Percentiles rank a stretch among this genome's conserved stretches.
phyloP scores from a whole-genome alignment of 768 basidiomycete genomes.

The Cystofilobasidium bisporidii region DNA sequence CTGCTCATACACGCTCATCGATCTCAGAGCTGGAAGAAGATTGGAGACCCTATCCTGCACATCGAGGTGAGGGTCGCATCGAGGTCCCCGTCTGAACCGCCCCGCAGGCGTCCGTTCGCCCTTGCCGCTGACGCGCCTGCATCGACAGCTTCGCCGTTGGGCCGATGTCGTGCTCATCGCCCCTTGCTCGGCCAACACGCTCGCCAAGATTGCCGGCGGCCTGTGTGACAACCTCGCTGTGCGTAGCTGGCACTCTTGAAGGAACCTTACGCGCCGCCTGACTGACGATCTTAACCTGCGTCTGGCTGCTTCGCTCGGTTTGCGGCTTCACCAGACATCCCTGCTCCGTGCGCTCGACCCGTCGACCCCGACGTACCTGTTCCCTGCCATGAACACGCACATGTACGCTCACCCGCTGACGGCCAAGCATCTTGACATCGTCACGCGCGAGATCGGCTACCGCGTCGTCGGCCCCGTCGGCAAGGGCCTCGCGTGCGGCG shows the following conservation, averaged over 20 bases:
- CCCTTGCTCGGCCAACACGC: conserved; percentile 93
- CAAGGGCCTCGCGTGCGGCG: conserved; percentile 82
- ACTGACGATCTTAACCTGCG: too few species aligned
- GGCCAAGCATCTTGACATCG: conserved; percentile 63
- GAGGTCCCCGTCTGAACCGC: conserved; percentile 45
- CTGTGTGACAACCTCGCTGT: conserved; percentile 73
- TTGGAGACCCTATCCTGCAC: conserved; percentile 88
- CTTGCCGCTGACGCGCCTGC: too few species aligned
- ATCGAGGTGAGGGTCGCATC: conserved; percentile 77
- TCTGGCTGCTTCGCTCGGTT: too few species aligned
- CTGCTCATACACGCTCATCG: neutral
- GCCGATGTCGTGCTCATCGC: conserved; percentile 90
- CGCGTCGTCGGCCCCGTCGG: conserved; percentile 76
- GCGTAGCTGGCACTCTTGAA: conserved; percentile 43
- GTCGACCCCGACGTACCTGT: conserved; percentile 74
- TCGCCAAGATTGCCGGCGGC: conserved; percentile 83
- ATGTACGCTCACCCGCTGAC: conserved; percentile 97
- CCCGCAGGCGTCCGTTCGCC: neutral
- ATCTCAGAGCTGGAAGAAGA: conserved; percentile 47
- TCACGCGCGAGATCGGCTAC: conserved; percentile 69
- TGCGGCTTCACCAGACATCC: too few species aligned
- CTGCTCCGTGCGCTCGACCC: conserved; percentile 74
- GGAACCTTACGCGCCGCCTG: too few species aligned
- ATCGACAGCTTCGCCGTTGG: conserved; percentile 52
- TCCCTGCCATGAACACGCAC: conserved; percentile 97